Percentiles rank a stretch among this genome's conserved stretches.
Conservation (phyloP, 306 rosid genomes). For the Urtica urens region DNA sequence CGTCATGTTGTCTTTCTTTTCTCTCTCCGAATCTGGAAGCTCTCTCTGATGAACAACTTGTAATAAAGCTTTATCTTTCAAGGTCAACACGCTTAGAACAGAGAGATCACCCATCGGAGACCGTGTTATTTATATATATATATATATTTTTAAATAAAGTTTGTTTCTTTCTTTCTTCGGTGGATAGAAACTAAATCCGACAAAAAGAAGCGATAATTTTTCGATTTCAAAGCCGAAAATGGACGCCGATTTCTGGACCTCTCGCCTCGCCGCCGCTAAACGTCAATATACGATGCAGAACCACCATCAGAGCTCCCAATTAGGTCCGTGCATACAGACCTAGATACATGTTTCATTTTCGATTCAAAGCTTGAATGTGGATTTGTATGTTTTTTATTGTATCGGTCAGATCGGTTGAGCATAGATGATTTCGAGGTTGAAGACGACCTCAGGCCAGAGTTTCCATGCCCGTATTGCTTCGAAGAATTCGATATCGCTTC, state of each 20-base stretch:
- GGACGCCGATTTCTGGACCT: slow-evolving; percentile 95
- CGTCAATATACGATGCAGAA: slow-evolving; percentile 69
- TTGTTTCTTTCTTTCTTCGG: too few species aligned
- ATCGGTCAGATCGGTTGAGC: slow-evolving; percentile 62
- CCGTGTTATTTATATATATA: too few species aligned
- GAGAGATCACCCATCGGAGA: not conserved
- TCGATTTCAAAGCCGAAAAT: slow-evolving; percentile 32
- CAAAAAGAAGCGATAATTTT: slow-evolving; percentile 5
- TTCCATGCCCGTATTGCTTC: slow-evolving; percentile 77
- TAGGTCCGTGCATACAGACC: slow-evolving; percentile 32
- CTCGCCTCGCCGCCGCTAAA: slow-evolving; percentile 92
- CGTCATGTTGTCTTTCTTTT: too few species aligned
- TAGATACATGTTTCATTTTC: not conserved
- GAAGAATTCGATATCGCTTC: slow-evolving; percentile 84
- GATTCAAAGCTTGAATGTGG: not conserved
- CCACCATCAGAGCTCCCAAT: slow-evolving; percentile 57
- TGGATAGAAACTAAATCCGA: not conserved
- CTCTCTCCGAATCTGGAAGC: not conserved
- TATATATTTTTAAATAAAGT: too few species aligned
- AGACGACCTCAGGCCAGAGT: slow-evolving; percentile 83
- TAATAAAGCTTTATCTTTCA: not conserved
- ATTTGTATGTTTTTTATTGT: not conserved
- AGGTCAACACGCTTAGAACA: not conserved
- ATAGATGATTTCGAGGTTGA: slow-evolving; percentile 80
- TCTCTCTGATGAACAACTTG: not conserved